Evolutionary conservation across 257 asterid species (phyloP), one percentile per base, ranked within the genome.

Genomic region (Ballota nigra): DNA sequence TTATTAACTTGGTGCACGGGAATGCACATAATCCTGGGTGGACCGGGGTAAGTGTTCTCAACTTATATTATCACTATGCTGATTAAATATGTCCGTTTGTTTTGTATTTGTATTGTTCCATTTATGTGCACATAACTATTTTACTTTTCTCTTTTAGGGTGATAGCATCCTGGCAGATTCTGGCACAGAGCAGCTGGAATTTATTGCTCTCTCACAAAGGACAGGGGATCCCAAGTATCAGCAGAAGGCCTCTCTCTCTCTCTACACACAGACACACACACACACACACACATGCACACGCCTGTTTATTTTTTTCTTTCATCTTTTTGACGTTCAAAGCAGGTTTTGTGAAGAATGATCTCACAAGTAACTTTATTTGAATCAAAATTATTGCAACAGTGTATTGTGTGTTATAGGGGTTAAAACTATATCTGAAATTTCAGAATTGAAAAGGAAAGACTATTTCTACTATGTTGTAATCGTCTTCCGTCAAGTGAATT

Each of bases 141-240:
- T 68, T n/a, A 47, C 7, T 64, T 12, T 78, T 68, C 76, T 63
- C 59, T 66, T 77, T 68, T 80, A 95, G 99, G 99, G 99, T 78
- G 89, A 89, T 76, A 95, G 99, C 80, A 88, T 95, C 81, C 84
- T 95, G 82, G 99, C 99, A 62, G 97, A 92, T 86, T 89, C 98
- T 69, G 97, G 92, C 76, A 89, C 99, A 26, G 98, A 95, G 87
- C 98, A 92, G 83, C 85, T 95, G 81, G 99, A 92, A 79, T 95
- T 95, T 82, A 95, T 95, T 81, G 99, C 99, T 77, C 98, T 95
- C 81, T 95, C 99, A 69, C 92, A 92, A 68, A 88, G 98, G 85
- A 92, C 98, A 18, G 96, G 96, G 65, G 87, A 95, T 77, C 88
- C 84, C 16, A 95, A 86, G 74, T 92, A 95, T 95, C 97, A 92